Evolutionary conservation across 192 early-diverging fungal genomes (phyloP), one percentile per base, ranked within the genome.

Genomic region (Linnemannia exigua): DNA sequence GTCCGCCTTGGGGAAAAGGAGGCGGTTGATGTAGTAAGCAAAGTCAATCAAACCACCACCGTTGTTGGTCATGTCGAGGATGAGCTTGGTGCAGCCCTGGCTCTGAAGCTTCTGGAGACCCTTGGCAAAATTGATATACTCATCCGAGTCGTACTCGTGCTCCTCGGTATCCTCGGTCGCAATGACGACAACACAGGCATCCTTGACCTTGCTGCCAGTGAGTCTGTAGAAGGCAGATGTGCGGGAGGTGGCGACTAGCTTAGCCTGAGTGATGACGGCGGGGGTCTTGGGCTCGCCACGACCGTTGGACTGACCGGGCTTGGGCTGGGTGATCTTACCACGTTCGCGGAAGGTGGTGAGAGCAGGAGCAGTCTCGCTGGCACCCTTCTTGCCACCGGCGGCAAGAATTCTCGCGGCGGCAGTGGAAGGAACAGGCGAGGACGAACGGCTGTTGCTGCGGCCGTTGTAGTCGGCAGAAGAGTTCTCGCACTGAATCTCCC

Each of bases 31-130:
- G 48, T 82, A 87, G 69, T 87, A 79, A 9, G 80, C 58, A 77
- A 79, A 71, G 47, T 80, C 58, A 22, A 79, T 71, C 20, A 75
- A 76, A 33, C 87, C 87, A 63, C 87, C 87, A 38, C 81, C 81
- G 48, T 88, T 88, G 79, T 82, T 79, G 70, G 87, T 83, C 80
- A 88, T 69, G 52, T 88, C 87, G 12, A 88, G 20, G 41, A 88
- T 82, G 68, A 88, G 25, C 61, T 88, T 87, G 28, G 74, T 82
- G 66, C 75, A 78, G 4, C 87, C 80, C 31, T 51, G 68, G 38
- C 76, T 38, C 33, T 71, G 54, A 15, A 88, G 67, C 50, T n/a
- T 33, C 16, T 75, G 51, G 41, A 88, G 66, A 46, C 81, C 87
- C 36, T 72, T 52, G 44, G 69, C 38, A 44, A 88, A 66, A 5